Conservation (phyloP, 2,329 filamentous ascomycete genomes). For the Pestalotiopsis sp. region DNA sequence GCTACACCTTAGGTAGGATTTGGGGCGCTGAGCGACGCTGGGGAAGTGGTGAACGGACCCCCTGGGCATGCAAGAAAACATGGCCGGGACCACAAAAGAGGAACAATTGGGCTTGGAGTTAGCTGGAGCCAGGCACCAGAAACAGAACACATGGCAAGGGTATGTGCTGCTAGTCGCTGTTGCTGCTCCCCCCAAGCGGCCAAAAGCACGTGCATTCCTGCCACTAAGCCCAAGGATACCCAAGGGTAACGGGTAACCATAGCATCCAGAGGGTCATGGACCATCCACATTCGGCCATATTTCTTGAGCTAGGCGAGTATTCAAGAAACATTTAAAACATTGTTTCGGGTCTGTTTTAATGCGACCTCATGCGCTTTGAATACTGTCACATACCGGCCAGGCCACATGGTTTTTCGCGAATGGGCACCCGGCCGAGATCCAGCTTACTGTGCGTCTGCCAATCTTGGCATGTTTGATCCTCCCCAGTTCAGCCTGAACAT, state of each 20-base stretch:
- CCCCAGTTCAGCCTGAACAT: neutral
- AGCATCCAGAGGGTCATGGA: neutral
- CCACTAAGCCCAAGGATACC: neutral
- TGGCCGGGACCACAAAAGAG: neutral
- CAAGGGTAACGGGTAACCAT: too few species aligned
- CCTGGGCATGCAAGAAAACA: neutral
- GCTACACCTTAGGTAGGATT: neutral
- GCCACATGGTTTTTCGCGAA: neutral
- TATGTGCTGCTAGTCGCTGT: neutral
- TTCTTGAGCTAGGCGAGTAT: neutral
- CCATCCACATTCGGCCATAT: neutral
- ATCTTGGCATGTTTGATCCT: neutral
- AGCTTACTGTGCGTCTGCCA: neutral
- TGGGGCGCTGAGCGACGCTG: neutral
- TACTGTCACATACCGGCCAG: neutral
- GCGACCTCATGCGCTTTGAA: neutral
- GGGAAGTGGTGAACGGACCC: conserved; percentile 1
- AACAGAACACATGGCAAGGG: neutral
- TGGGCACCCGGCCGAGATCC: neutral
- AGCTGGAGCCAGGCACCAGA: neutral
- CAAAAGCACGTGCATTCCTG: conserved; percentile 7
- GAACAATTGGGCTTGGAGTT: neutral
- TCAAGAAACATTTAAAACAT: neutral
- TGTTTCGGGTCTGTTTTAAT: neutral
- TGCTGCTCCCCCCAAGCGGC: neutral